Conservation (phyloP, 768 basidiomycete genomes). For the Brasilioporus rufonigricans region DNA sequence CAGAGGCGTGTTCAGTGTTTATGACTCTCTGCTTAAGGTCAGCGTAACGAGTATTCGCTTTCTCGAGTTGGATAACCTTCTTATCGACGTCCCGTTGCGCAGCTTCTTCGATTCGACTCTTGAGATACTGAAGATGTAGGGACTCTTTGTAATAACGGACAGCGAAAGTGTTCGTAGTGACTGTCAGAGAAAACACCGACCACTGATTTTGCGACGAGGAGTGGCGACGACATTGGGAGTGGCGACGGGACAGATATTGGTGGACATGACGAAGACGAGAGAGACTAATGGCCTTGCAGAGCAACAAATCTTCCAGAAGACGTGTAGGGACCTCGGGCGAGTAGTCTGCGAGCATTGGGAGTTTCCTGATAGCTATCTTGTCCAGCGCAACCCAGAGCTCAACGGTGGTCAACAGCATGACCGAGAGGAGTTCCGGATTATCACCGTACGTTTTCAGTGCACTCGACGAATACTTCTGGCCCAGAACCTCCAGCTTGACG, state of each 20-base stretch:
- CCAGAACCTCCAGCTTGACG: constrained; percentile 19
- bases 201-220: background rate
- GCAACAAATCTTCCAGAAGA: constrained; percentile 28
- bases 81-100: constrained; percentile 19
- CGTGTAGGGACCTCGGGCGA: constrained; percentile 31
- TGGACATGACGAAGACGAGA: constrained; percentile 26
- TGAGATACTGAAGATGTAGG: constrained; percentile 21
- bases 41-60: constrained; percentile 21
- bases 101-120: constrained; percentile 27
- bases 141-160: constrained; percentile 21
- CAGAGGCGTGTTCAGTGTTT: constrained; percentile 5
- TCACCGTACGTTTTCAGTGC: constrained; percentile 26
- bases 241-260: constrained; percentile 34
- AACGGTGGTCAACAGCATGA: background rate
- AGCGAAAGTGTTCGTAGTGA: constrained; percentile 25
- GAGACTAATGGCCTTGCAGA: constrained; percentile 30
- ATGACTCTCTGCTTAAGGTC: constrained; percentile 11
- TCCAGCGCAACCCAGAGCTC: background rate
- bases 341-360: constrained; percentile 17
- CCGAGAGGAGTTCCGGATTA: background rate
- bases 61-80: constrained; percentile 6
- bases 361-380: background rate
- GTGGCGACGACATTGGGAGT: constrained; percentile 25
- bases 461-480: constrained; percentile 24
- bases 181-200: constrained; percentile 35